phyloP scores from a whole-genome alignment of 2,329 filamentous ascomycete genomes.

The Apiospora aurea region DNA sequence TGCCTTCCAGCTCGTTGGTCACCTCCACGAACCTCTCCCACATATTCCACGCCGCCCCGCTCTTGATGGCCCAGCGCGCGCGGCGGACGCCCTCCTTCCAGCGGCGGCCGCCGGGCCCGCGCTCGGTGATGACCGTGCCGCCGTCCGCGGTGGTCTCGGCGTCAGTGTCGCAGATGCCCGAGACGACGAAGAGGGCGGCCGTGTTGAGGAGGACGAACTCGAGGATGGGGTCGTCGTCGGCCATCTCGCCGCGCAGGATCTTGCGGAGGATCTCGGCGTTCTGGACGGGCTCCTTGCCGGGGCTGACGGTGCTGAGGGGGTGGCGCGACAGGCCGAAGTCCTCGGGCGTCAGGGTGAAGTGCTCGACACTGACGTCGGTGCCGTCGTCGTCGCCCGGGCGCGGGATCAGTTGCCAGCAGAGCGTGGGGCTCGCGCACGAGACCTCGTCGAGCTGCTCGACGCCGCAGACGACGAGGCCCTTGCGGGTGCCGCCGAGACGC shows the following conservation, averaged over 20 bases:
- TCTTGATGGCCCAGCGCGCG: slow-evolving; percentile 87
- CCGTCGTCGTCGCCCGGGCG: slow-evolving; percentile 43
- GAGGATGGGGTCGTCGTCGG: slow-evolving; percentile 81
- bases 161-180: slow-evolving; percentile 86
- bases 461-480: slow-evolving; percentile 91
- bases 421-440: slow-evolving; percentile 85
- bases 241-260: slow-evolving; percentile 77
- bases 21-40: slow-evolving; percentile 85
- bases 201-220: slow-evolving; percentile 96
- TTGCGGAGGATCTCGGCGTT: slow-evolving; percentile 85
- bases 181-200: slow-evolving; percentile 83
- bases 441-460: slow-evolving; percentile 96
- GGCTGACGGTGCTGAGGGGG: slow-evolving; percentile 78
- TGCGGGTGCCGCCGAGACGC: slow-evolving; percentile 75
- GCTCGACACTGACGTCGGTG: slow-evolving; percentile 64
- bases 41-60: slow-evolving; percentile 83
- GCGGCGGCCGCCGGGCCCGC: slow-evolving; percentile 82
- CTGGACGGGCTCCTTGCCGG: slow-evolving; percentile 83
- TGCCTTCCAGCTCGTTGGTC: slow-evolving; percentile 60
- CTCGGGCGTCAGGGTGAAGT: slow-evolving; percentile 79
- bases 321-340: slow-evolving; percentile 87
- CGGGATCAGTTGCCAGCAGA: slow-evolving; percentile 82
- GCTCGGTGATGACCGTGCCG: slow-evolving; percentile 79
- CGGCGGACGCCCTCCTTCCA: slow-evolving; percentile 95
- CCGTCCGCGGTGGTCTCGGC: slow-evolving; percentile 79